Base-by-base conservation (phyloP, 2,329 filamentous ascomycete species). In the Nannizziopsis barbatae region DNA sequence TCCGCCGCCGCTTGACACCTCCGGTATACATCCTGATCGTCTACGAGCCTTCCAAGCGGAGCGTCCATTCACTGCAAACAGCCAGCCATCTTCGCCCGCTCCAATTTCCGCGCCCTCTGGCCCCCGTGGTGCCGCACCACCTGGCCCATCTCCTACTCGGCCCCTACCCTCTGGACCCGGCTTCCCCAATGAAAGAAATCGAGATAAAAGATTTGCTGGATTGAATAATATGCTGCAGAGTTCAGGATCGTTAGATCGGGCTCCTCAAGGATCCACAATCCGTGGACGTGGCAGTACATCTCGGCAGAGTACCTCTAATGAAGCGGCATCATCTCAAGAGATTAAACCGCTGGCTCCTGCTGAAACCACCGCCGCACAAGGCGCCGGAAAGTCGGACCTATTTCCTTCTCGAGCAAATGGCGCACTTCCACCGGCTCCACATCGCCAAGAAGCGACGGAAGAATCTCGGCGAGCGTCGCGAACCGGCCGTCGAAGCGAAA, bases 11-110 rank as follows among this genome's bases (percentile, higher is more conserved):
- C 49, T 61, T 37, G 68, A 71, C 32, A 60, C 65, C 12, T 61
- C 65, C 17, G 73, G 74, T 30, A 69, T 79, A 40, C 75, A 78
- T 57, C 75, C 75, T 9, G 75, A 76, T 56, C 69, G 75, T 33
- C 60, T 76, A 40, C 70, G 68, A 36, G 66, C 69, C 33, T 64
- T 71, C 31, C 65, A 66, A 51, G 55, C 58, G 20, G 52, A 56
- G 32, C 47, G 18, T 1, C 27, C 41, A 3, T 49, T 20, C 37
- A 20, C 33, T 14, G 3, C 42, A 31, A 44, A 17, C 32, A 38
- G 36, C 12, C 22, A 38, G n/a, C 32, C 54, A 40, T 46, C 54
- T 32, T 57, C 60, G 17, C 55, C 59, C 42, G 50, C 60, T 41
- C 32, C 59, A 18, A 54, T 62, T 50, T 54, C 55, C 22, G 62